These are phyloP conservation scores for Alternaria brassicicola DNA, from an alignment of 2,329 filamentous ascomycete species.

Conservation along the genomic window DNA sequence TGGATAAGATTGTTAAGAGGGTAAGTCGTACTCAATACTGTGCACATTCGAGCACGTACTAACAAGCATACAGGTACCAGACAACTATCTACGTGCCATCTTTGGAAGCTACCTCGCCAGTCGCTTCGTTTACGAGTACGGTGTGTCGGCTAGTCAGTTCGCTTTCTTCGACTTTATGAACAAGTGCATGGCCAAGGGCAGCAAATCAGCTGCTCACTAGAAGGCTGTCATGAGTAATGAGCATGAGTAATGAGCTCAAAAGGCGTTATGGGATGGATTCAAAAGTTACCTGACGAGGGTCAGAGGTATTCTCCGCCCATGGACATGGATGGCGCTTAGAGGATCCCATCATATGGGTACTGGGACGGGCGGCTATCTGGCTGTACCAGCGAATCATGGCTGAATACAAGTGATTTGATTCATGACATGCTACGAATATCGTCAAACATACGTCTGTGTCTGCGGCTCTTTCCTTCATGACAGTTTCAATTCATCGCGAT, in stretches of 20 bases:
- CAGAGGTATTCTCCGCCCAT: neutral
- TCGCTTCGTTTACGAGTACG: slow-evolving; percentile 95
- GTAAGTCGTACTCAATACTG: slow-evolving; percentile 54
- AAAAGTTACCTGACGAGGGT: slow-evolving; percentile 3
- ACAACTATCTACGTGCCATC: slow-evolving; percentile 90
- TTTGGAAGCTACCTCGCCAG: slow-evolving; percentile 95
- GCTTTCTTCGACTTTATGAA: slow-evolving; percentile 92
- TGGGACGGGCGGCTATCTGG: slow-evolving; percentile 7
- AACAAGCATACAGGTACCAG: slow-evolving; percentile 67
- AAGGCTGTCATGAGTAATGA: neutral
- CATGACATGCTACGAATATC: neutral
- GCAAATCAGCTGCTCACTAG: slow-evolving; percentile 10
- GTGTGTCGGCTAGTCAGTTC: slow-evolving; percentile 91
- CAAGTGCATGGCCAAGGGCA: slow-evolving; percentile 52
- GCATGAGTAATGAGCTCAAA: neutral
- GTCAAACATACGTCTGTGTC: neutral
- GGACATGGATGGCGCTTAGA: slow-evolving; percentile 13
- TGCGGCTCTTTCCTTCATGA: neutral
- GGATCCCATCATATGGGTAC: slow-evolving; percentile 5
- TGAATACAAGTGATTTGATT: slow-evolving; percentile 10
- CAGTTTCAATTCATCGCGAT: neutral
- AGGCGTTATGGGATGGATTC: slow-evolving; percentile 9
- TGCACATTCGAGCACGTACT: slow-evolving; percentile 14
- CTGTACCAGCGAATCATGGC: slow-evolving; percentile 8
- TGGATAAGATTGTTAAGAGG: slow-evolving; percentile 83